A percentile compares a stretch with the other conserved stretches of the same genome.
These are phyloP conservation scores for Alternaria solani DNA, from an alignment of 2,329 filamentous ascomycete species.

Conservation along the genomic window DNA sequence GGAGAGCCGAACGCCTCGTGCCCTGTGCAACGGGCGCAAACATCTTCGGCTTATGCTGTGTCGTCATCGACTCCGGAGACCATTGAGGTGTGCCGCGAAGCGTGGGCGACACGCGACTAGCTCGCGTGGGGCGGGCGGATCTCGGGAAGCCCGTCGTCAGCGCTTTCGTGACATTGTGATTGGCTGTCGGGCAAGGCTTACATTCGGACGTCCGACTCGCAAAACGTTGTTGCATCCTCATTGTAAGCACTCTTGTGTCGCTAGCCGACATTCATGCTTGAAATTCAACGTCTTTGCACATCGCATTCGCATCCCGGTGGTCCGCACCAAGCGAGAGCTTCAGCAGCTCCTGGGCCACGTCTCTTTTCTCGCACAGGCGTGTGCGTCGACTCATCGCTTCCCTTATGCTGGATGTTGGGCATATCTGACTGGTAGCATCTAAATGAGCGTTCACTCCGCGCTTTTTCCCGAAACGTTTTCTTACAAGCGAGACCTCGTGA, in stretches of 20 bases:
- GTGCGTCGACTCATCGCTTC: too few relatives aligned
- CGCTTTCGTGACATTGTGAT: neutral
- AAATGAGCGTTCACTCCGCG: too few relatives aligned
- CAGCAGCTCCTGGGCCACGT: too few relatives aligned
- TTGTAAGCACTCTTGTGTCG: neutral
- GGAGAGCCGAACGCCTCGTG: conserved; percentile 12
- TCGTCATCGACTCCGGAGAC: conserved; percentile 11
- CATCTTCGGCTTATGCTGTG: conserved; percentile 11
- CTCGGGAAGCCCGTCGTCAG: neutral
- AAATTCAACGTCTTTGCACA: too few relatives aligned
- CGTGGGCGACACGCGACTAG: neutral
- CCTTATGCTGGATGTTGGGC: too few relatives aligned
- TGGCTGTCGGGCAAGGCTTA: neutral
- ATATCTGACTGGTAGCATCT: too few relatives aligned
- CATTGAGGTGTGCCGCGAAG: neutral
- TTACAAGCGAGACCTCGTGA: too few relatives aligned
- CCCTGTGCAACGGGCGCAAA: neutral
- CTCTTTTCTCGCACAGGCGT: too few relatives aligned
- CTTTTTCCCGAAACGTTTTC: rapidly evolving
- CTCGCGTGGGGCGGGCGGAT: conserved; percentile 2
- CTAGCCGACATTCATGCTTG: neutral
- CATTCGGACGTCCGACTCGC: neutral
- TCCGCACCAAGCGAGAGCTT: neutral
- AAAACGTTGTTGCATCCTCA: neutral
- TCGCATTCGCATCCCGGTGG: neutral